phyloP scores from a whole-genome alignment of 257 asterid species.

The Solanum chmielewskii region DNA sequence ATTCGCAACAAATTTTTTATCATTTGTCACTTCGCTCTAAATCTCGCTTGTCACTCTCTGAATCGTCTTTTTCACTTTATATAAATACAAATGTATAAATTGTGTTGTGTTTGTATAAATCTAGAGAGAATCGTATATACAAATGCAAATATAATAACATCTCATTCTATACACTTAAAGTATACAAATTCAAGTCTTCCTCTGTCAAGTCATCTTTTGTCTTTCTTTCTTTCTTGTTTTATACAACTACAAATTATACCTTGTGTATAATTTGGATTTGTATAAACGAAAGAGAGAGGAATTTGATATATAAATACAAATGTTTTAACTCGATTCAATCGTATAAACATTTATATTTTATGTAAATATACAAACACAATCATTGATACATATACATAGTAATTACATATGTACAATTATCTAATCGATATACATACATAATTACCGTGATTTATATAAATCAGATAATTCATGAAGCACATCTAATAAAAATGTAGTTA shows the following conservation, averaged over 20 bases:
- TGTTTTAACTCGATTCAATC: accelerated
- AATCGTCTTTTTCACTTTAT: no score
- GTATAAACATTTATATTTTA: no score
- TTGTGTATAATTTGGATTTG: neutral
- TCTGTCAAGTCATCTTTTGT: accelerated
- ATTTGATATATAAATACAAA: no score
- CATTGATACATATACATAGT: no score
- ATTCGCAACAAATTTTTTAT: neutral
- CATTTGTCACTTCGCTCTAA: accelerated
- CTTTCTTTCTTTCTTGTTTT: neutral
- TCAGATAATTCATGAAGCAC: accelerated
- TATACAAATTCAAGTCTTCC: no score
- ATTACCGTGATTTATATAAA: accelerated
- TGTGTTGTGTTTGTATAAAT: no score
- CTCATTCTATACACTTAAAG: neutral
- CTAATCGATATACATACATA: neutral
- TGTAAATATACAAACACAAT: no score
- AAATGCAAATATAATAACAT: no score
- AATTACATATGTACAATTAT: no score
- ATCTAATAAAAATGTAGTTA: no score
- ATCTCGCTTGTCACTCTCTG: neutral
- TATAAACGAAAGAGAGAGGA: neutral
- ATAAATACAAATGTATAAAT: no score
- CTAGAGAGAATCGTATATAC: no score
- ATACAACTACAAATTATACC: neutral